phyloP scores from a whole-genome alignment of 495 filamentous ascomycete species.

The Ascobolus immersus region DNA sequence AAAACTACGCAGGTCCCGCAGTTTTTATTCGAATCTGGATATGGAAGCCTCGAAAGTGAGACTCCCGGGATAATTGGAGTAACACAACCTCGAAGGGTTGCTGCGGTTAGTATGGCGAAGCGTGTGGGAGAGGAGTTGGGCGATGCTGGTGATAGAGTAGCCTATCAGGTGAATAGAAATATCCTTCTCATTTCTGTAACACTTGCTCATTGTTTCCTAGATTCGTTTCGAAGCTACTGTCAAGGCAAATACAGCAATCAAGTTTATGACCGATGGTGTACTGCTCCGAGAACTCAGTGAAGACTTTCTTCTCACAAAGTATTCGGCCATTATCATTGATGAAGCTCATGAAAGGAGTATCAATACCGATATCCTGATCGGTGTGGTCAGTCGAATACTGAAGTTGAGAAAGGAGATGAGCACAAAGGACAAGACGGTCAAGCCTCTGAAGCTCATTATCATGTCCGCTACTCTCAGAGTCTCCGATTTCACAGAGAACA shows the following conservation, averaged over 20 bases:
- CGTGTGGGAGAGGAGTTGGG: slow-evolving; percentile 71
- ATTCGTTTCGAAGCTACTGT: slow-evolving; percentile 81
- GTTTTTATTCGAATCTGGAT: slow-evolving; percentile 83
- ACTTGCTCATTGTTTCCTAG: slow-evolving; percentile 62
- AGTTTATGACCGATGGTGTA: slow-evolving; percentile 99
- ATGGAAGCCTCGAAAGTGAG: slow-evolving; percentile 46
- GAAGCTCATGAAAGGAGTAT: slow-evolving; percentile 95
- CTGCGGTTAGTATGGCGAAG: slow-evolving; percentile 84
- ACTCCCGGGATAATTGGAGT: slow-evolving; percentile 84
- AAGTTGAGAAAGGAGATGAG: slow-evolving; percentile 43
- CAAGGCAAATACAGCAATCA: slow-evolving; percentile 65
- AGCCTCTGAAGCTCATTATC: slow-evolving; percentile 73
- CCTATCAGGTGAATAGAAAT: slow-evolving; percentile 17
- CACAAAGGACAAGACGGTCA: slow-evolving; percentile 19
- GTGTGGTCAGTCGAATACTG: slow-evolving; percentile 81
- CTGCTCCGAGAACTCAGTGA: slow-evolving; percentile 72
- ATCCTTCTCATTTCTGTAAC: no score
- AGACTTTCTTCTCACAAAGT: slow-evolving; percentile 77
- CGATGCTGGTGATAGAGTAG: no score
- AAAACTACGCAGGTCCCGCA: slow-evolving; percentile 96
- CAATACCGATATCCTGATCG: slow-evolving; percentile 92
- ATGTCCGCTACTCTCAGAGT: slow-evolving; percentile 92
- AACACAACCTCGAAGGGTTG: slow-evolving; percentile 80
- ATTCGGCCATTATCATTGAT: slow-evolving; percentile 82
- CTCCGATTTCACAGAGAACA: slow-evolving; percentile 71